These are phyloP conservation scores for Pisolithus orientalis DNA, from an alignment of 768 basidiomycete genomes.

Conservation along the genomic window DNA sequence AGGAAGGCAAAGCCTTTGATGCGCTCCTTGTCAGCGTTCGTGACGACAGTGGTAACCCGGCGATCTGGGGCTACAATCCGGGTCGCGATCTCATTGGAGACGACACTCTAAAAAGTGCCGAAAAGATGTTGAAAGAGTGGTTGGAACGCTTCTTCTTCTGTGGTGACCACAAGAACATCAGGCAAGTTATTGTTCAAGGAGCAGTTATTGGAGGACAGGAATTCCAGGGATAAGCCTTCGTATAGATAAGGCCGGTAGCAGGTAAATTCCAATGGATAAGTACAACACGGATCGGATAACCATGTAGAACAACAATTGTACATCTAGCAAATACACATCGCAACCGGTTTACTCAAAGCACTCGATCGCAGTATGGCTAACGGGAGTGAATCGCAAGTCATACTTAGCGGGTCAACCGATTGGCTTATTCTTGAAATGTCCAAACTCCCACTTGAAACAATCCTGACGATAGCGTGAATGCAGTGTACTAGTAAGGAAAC, in stretches of 20 bases:
- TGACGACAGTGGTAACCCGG: slow-evolving; percentile 47
- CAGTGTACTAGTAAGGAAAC: background rate
- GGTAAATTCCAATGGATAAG: no score
- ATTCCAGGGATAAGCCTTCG: slow-evolving; percentile 12
- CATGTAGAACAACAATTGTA: no score
- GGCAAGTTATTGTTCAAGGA: slow-evolving; percentile 80
- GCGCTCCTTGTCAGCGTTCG: slow-evolving; percentile 68
- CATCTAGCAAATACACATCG: no score
- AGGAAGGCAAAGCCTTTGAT: slow-evolving; percentile 82
- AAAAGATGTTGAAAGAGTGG: slow-evolving; percentile 41
- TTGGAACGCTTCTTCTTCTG: slow-evolving; percentile 84
- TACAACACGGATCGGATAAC: no score
- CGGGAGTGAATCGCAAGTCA: background rate
- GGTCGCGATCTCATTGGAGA: slow-evolving; percentile 28
- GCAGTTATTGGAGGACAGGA: slow-evolving; percentile 64
- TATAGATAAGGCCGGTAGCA: background rate
- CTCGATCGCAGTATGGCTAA: no score
- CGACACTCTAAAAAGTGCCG: slow-evolving; percentile 17
- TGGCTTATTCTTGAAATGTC: slow-evolving; percentile 32
- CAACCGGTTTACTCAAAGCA: no score
- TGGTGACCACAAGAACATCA: slow-evolving; percentile 83
- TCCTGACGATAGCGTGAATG: slow-evolving; percentile 41
- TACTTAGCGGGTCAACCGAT: slow-evolving; percentile 1
- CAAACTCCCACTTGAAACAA: slow-evolving; percentile 75
- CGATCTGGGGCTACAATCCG: slow-evolving; percentile 39